Evolutionary conservation across 2,329 filamentous ascomycete genomes (phyloP).

Genomic region (Orbilia javanica): DNA sequence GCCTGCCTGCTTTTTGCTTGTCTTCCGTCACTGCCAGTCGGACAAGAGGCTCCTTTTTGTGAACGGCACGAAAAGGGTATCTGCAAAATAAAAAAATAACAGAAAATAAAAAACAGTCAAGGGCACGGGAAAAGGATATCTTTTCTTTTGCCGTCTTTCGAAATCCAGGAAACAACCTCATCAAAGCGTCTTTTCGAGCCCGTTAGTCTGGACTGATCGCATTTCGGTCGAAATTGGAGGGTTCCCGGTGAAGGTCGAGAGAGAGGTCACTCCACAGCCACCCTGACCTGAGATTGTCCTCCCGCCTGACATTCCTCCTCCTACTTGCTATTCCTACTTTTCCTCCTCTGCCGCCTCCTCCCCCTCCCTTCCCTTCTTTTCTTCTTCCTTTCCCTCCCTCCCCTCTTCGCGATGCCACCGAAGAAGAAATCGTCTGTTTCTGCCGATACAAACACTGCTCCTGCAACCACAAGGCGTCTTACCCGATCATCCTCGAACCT

Average conservation of each 20-base stretch:
- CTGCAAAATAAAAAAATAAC: not conserved
- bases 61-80: not conserved
- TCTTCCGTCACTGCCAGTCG: conserved; percentile 11
- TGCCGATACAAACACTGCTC: conserved; percentile 22
- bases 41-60: not conserved
- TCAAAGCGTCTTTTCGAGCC: not conserved
- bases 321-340: conserved; percentile 18
- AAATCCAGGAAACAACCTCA: not conserved
- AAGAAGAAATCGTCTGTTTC: conserved; percentile 43
- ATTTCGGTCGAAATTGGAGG: not conserved
- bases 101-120: not conserved
- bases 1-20: conserved; percentile 10
- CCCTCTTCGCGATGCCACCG: conserved; percentile 49
- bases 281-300: conserved; percentile 19
- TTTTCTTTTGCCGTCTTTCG: not conserved
- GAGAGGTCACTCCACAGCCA: conserved; percentile 35
- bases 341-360: not conserved
- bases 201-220: not conserved
- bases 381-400: not conserved
- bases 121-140: no score
- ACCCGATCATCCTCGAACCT: conserved; percentile 19
- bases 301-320: conserved; percentile 24
- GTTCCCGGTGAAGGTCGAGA: not conserved
- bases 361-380: conserved; percentile 1
- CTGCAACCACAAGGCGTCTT: conserved; percentile 35